Base-by-base conservation (phyloP, 169 alveolate genomes). In the Eimeria sp. region DNA sequence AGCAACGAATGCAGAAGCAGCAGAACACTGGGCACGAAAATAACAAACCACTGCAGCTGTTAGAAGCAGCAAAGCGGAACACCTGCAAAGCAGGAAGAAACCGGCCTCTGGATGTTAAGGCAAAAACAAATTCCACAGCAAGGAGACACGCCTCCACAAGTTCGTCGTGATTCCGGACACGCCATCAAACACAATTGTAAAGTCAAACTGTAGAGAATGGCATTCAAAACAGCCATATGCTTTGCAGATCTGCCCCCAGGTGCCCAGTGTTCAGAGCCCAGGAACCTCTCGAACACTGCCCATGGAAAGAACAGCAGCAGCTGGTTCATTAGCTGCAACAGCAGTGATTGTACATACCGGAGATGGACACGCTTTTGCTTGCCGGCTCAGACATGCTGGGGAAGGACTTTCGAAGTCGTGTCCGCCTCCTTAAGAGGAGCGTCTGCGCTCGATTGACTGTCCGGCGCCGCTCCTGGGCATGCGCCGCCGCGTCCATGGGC, bases 361-460 rank as follows among this genome's bases (percentile, higher is more conserved):
- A 85, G 9, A 85, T 52, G 43, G 93, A 85, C 27, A 85, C 68
- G 56, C 46, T 37, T 40, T 64, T 85, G 93, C 82, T 85, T 13
- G 93, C 52, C 27, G 60, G 93, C 20, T 85, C 93, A 10, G 93
- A 85, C 82, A 85, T 25, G 52, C 93, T 85, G 43, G 93, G 93
- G 64, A 85, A 64, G 0, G 93, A 85, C 33, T 62, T 85, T 71
- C 93, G 78, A 1, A 85, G 37, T 10, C 93, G 52, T 40, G 93
- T 85, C 25, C 93, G 93, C 93, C 93, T 85, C 82, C 93, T 49
- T 40, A 85, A 25, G 68, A 85, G 93, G 68, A 85, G 93, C 49
- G 93, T 85, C 80, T 85, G 68, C 14, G 93, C 62, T 16, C 93
- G 78, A 23, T 85, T 85, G 66, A 85, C 74, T 62, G 93, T 85